Conservation (phyloP, 192 early-diverging fungal species). For the Podila clonocystis region DNA sequence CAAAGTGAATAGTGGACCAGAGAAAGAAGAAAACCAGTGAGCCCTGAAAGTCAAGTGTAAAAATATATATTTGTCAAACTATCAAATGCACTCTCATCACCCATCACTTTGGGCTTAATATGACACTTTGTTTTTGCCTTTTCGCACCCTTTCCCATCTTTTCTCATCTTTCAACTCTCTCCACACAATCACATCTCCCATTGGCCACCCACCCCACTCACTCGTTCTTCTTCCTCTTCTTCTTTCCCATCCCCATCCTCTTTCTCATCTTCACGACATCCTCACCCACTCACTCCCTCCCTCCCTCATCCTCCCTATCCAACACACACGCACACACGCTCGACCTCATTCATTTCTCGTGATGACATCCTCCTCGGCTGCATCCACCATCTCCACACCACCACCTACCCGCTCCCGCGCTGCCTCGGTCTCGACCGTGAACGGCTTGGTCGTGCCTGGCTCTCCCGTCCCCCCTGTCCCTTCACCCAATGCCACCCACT, state of each 20-base stretch:
- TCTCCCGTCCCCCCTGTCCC: slow-evolving; percentile 34
- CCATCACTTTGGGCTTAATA: too few species aligned
- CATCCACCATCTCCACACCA: neutral
- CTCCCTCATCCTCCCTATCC: neutral
- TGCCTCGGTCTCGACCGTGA: slow-evolving; percentile 31
- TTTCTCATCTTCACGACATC: neutral
- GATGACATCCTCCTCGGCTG: slow-evolving; percentile 3
- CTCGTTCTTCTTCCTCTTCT: too few species aligned
- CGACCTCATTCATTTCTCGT: neutral
- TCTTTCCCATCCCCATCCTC: neutral
- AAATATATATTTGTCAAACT: too few species aligned
- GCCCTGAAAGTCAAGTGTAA: too few species aligned
- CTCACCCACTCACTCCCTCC: neutral
- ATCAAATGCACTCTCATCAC: too few species aligned
- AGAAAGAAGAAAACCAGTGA: too few species aligned
- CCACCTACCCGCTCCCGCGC: slow-evolving; percentile 25
- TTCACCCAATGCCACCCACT: slow-evolving; percentile 38
- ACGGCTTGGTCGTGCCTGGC: slow-evolving; percentile 13
- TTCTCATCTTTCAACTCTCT: slow-evolving; percentile 1
- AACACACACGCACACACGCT: neutral
- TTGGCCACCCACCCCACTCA: neutral
- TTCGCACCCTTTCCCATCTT: neutral
- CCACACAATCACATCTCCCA: neutral
- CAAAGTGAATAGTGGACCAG: too few species aligned
- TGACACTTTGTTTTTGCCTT: neutral